A percentile compares a stretch with the other conserved stretches of the same genome.
These are phyloP conservation scores for Cutaneotrichosporon cyanovorans DNA, from an alignment of 1,284 basidiomycete species.

Conservation along the genomic window DNA sequence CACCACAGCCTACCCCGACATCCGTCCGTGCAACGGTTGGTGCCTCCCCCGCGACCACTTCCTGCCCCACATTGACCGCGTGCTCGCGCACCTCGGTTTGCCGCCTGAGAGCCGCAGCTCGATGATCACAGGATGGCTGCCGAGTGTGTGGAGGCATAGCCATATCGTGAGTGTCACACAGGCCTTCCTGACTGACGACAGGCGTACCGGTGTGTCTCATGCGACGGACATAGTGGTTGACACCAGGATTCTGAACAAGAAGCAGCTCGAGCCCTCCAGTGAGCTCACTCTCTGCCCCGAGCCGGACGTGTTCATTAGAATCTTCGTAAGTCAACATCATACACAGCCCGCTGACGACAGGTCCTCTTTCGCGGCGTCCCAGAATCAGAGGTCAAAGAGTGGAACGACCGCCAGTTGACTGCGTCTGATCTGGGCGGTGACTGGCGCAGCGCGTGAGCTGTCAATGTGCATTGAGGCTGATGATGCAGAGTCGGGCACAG, in stretches of 20 bases:
- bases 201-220: conserved; percentile 28
- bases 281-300: conserved; percentile 31
- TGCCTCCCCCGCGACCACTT: conserved; percentile 35
- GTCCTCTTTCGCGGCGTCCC: conserved; percentile 35
- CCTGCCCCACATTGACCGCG: conserved; percentile 39
- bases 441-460: conserved; percentile 36
- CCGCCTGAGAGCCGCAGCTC: conserved; percentile 34
- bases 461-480: background rate
- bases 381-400: conserved; percentile 34
- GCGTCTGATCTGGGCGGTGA: conserved; percentile 39
- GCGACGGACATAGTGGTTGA: background rate
- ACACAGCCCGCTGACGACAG: conserved; percentile 14
- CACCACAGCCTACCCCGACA: conserved; percentile 34
- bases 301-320: conserved; percentile 30
- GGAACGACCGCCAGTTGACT: conserved; percentile 26
- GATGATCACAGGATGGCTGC: conserved; percentile 41
- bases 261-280: conserved; percentile 29
- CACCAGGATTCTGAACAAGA: conserved; percentile 29
- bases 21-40: conserved; percentile 31
- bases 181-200: conserved; percentile 6
- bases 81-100: conserved; percentile 30
- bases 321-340: conserved; percentile 27
- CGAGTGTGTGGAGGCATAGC: conserved; percentile 32
- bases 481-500: conserved; percentile 30
- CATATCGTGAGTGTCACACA: conserved; percentile 32